Evolutionary conservation across 495 filamentous ascomycete genomes (phyloP), one percentile per base, ranked within the genome.

Genomic region (Parathielavia hyrcaniae): DNA sequence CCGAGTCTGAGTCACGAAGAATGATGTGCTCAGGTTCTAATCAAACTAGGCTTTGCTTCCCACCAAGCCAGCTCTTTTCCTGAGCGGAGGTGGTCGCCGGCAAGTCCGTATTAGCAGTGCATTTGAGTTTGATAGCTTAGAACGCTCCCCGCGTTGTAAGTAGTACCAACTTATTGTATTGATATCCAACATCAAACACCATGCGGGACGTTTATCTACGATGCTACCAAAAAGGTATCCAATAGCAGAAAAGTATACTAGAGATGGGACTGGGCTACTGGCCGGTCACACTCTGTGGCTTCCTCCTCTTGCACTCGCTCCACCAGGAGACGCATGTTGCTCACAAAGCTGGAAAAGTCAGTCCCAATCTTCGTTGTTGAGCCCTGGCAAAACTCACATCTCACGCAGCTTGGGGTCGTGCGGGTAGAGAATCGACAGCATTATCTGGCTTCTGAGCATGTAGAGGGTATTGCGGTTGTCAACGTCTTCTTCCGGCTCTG

Each of bases 391-490:
- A 17, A 26, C 56, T 40, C 52, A 59, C 60, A 62, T 58, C 23
- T 62, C 60, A 10, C 60, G 60, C 17, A 62, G 38, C 51, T 62
- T 62, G 36, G 34, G 49, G 43, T 62, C 60, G 11, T 62, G 55
- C 5, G 60, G 60, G 22, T 62, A 58, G 9, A 62, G 50, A 12
- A 44, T 45, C 12, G 61, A 60, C 44, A 64, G 45, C 39, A 64
- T 6, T 1, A 60, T 57, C 50, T 66, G 63, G 39, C 58, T 50
- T 16, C 61, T 54, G 39, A 66, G 23, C 60, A 63, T 60, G 54
- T 72, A 72, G 16, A 72, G 53, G 6, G 47, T 53, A 49, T 69
- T 69, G 13, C 69, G 54, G 46, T 48, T 64, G 55, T 72, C 68
- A 20, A 57, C 66, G 20, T 72, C 69, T 16, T 65, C 64, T 46